A percentile compares a stretch with the other conserved stretches of the same genome.
phyloP scores from a whole-genome alignment of 2,329 filamentous ascomycete genomes.

The Neocucurbitaria cava region DNA sequence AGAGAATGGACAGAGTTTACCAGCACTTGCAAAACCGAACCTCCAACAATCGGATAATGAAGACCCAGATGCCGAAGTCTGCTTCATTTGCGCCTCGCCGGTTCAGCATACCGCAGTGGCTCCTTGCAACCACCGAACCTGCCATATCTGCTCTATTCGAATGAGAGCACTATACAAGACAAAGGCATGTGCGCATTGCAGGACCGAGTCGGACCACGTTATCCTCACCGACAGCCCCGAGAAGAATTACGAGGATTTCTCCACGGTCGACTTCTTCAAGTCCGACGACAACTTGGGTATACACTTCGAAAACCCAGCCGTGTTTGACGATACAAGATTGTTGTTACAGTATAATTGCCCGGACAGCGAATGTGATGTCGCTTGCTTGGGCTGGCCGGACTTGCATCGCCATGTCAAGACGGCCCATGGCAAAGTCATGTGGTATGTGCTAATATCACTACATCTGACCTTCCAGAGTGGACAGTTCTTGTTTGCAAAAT shows the following conservation, averaged over 20 bases:
- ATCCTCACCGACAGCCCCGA: constrained; percentile 87
- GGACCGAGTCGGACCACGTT: constrained; percentile 80
- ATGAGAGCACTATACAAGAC: constrained; percentile 95
- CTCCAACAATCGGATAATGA: constrained; percentile 19
- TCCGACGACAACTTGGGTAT: constrained; percentile 89
- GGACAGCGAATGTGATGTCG: constrained; percentile 81
- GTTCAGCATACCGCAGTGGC: constrained; percentile 87
- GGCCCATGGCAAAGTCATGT: constrained; percentile 86
- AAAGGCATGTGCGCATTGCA: constrained; percentile 94
- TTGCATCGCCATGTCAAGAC: constrained; percentile 81
- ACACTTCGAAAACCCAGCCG: constrained; percentile 85
- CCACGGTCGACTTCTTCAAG: constrained; percentile 73
- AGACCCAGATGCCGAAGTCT: constrained; percentile 71
- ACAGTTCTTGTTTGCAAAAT: neutral
- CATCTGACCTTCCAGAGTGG: neutral
- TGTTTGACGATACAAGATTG: constrained; percentile 88
- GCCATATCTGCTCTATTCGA: constrained; percentile 91
- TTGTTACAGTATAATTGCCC: constrained; percentile 95
- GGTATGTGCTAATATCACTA: constrained; percentile 52
- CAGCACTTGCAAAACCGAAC: constrained; percentile 6
- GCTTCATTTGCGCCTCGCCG: constrained; percentile 95
- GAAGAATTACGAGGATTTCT: constrained; percentile 88
- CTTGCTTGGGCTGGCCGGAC: constrained; percentile 81
- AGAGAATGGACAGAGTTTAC: constrained; percentile 7
- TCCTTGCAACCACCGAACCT: constrained; percentile 95